phyloP scores from a whole-genome alignment of 129 eudicot genomes.

The Escallonia herrerae region DNA sequence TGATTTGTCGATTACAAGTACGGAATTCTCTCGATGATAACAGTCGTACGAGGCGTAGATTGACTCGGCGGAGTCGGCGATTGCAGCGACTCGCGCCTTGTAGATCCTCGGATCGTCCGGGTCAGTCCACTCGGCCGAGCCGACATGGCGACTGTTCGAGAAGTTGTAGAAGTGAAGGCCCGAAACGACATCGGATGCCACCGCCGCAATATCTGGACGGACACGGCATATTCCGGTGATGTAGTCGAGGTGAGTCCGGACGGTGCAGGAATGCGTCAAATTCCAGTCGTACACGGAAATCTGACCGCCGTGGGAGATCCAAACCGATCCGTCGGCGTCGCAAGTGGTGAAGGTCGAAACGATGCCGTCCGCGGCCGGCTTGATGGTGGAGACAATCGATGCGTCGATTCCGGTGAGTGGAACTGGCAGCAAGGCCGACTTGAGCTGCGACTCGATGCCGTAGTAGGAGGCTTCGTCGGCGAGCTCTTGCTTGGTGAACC shows the following conservation, averaged over 20 bases:
- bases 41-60: conserved; percentile 62
- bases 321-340: conserved; percentile 49
- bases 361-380: conserved; percentile 53
- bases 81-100: conserved; percentile 63
- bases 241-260: conserved; percentile 63
- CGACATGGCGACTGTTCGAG: conserved; percentile 38
- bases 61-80: conserved; percentile 33
- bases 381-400: conserved; percentile 23
- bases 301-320: conserved; percentile 79
- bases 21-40: conserved; percentile 63
- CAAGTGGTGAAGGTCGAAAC: conserved; percentile 41
- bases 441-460: conserved; percentile 61
- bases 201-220: conserved; percentile 38
- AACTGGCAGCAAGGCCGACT: conserved; percentile 41
- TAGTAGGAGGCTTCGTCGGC: conserved; percentile 63
- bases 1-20: conserved; percentile 53
- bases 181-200: conserved; percentile 40
- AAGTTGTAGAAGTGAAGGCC: conserved; percentile 63
- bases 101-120: conserved; percentile 64
- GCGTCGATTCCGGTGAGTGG: conserved; percentile 60
- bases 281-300: conserved; percentile 59
- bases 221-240: conserved; percentile 42
- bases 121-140: conserved; percentile 66
- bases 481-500: conserved; percentile 62
- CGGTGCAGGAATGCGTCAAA: conserved; percentile 39